Conservation (phyloP, 371 early-diverging fungal species). For the Mortierella sp. region DNA sequence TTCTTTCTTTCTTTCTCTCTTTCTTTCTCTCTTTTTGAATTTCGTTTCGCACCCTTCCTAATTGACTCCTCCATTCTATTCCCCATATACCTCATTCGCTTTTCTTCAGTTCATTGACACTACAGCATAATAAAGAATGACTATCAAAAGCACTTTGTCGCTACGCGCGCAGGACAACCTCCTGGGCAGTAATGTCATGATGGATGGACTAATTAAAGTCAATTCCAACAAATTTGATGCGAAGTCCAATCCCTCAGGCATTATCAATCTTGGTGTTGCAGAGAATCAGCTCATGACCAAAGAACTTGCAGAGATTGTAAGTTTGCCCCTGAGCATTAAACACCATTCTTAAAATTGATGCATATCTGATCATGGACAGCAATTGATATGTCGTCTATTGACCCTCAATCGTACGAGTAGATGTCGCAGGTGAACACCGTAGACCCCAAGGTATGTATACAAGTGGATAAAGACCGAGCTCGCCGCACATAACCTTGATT, state of each 20-base stretch:
- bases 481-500: not conserved
- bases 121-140: constrained; percentile 9
- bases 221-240: constrained; percentile 63
- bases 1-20: constrained; percentile 1
- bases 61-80: constrained; percentile 1
- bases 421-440: constrained; percentile 31
- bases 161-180: constrained; percentile 41
- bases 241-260: constrained; percentile 66
- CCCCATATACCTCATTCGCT: not conserved
- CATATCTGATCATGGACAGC: not conserved
- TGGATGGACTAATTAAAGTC: constrained; percentile 30
- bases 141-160: constrained; percentile 24
- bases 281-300: constrained; percentile 73
- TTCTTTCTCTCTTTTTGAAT: constrained; percentile 9
- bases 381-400: not conserved
- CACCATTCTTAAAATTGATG: not conserved
- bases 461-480: not conserved
- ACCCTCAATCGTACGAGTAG: constrained; percentile 3
- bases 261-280: constrained; percentile 81
- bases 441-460: constrained; percentile 23
- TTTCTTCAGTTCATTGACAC: not conserved
- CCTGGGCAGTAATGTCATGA: constrained; percentile 26
- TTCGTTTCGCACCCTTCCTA: not conserved
- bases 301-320: constrained; percentile 64
- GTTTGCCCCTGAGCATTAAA: not conserved